Evolutionary conservation across 1,139 yeast genomes (phyloP).

Genomic region (Candida sanyaensis): DNA sequence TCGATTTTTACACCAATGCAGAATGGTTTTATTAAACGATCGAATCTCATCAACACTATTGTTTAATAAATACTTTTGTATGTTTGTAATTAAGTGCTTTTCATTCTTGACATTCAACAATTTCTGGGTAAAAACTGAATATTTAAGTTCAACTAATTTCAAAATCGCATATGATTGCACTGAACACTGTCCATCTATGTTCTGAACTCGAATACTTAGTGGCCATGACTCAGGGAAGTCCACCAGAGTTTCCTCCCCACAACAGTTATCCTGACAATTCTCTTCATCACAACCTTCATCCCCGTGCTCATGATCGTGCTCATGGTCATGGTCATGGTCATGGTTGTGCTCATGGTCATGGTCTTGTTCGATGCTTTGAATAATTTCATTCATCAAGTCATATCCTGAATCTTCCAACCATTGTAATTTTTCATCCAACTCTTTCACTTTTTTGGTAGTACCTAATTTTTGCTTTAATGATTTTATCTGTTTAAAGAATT

Average conservation of each 20-base stretch:
- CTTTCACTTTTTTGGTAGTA: constrained; percentile 25
- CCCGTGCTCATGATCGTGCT: not conserved
- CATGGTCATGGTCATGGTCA: constrained; percentile 17
- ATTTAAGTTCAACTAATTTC: constrained; percentile 27
- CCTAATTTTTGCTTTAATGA: constrained; percentile 22
- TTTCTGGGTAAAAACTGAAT: constrained; percentile 22
- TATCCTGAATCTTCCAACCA: constrained; percentile 69
- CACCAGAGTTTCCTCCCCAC: constrained; percentile 16
- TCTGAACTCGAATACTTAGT: constrained; percentile 23
- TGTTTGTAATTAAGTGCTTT: constrained; percentile 9
- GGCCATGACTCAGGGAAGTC: constrained; percentile 33
- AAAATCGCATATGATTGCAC: constrained; percentile 28
- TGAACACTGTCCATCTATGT: constrained; percentile 25
- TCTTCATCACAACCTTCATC: not conserved
- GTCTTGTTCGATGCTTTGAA: constrained; percentile 13
- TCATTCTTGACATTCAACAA: constrained; percentile 10
- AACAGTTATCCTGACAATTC: constrained; percentile 14
- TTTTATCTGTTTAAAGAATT: constrained; percentile 46
- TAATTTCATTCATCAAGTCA: constrained; percentile 40
- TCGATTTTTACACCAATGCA: constrained; percentile 24
- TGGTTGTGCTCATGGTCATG: constrained; percentile 20
- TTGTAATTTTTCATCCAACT: constrained; percentile 45
- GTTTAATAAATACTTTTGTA: constrained; percentile 13
- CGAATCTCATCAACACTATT: constrained; percentile 13
- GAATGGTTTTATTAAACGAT: constrained; percentile 18